phyloP scores from a whole-genome alignment of 2,329 filamentous ascomycete genomes.

The Alternaria gansuensis region DNA sequence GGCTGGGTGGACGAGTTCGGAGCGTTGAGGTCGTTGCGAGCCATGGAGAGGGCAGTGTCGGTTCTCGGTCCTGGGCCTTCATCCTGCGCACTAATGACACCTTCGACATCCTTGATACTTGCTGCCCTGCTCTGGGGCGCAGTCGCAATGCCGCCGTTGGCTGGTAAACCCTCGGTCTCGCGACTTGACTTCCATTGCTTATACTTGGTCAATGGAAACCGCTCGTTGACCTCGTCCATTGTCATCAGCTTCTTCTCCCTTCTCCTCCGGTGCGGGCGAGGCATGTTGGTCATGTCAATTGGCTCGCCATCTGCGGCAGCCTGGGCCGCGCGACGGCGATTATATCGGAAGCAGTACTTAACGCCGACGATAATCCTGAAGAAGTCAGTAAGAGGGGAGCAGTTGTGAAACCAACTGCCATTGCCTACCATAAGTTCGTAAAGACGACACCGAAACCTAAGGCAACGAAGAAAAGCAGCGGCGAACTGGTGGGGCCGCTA shows the following conservation, averaged over 20 bases:
- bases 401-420: neutral
- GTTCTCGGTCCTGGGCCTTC: constrained; percentile 47
- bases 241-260: constrained; percentile 99
- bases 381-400: constrained; percentile 33
- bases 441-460: constrained; percentile 98
- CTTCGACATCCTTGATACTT: constrained; percentile 74
- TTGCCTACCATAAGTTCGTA: constrained; percentile 87
- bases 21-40: constrained; percentile 60
- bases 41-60: constrained; percentile 52
- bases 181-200: constrained; percentile 90
- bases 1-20: constrained; percentile 31
- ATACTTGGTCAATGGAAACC: constrained; percentile 96
- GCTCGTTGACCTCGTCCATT: constrained; percentile 98
- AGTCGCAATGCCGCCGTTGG: constrained; percentile 79
- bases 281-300: constrained; percentile 87
- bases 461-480: constrained; percentile 90
- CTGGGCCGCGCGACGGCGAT: constrained; percentile 85
- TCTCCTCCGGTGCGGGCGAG: constrained; percentile 81
- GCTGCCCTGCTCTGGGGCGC: constrained; percentile 75
- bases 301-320: constrained; percentile 78
- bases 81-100: constrained; percentile 44
- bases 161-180: constrained; percentile 82
- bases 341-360: constrained; percentile 99
- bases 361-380: constrained; percentile 98
- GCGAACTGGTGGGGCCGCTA: constrained; percentile 71